phyloP scores from a whole-genome alignment of 495 filamentous ascomycete genomes.

The Penicillium parvum region DNA sequence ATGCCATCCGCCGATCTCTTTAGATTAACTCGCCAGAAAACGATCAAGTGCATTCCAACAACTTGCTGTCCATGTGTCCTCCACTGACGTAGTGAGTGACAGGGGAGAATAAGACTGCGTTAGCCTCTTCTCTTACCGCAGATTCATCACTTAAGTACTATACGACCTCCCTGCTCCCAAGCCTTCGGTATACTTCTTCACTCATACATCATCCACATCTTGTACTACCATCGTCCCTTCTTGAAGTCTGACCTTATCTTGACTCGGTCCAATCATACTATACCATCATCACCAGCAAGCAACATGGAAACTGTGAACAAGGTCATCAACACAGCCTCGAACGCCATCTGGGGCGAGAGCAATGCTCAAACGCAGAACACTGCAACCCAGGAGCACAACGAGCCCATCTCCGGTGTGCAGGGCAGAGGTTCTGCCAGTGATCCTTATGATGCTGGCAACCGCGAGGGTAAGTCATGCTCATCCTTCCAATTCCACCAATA shows the following conservation, averaged over 20 bases:
- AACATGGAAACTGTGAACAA: slow-evolving; percentile 39
- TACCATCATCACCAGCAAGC: neutral
- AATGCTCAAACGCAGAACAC: slow-evolving; percentile 7
- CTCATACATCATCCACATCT: too few species aligned
- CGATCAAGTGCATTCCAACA: too few species aligned
- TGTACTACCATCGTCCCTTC: too few species aligned
- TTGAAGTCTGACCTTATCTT: neutral
- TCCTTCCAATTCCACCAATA: neutral
- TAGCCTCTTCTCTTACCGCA: too few species aligned
- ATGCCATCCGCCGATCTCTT: slow-evolving; percentile 15
- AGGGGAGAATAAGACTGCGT: neutral
- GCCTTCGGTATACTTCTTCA: too few species aligned
- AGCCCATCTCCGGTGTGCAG: slow-evolving; percentile 41
- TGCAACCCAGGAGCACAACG: slow-evolving; percentile 25
- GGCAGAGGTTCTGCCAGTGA: slow-evolving; percentile 34
- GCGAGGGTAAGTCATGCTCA: slow-evolving; percentile 29
- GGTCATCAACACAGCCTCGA: slow-evolving; percentile 32
- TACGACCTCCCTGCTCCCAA: neutral
- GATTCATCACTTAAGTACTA: neutral
- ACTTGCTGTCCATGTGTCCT: slow-evolving; percentile 14
- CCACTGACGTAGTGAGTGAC: slow-evolving; percentile 18
- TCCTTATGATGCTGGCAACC: slow-evolving; percentile 44
- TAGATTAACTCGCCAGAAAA: too few species aligned
- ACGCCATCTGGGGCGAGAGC: slow-evolving; percentile 32
- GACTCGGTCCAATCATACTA: too few species aligned